Evolutionary conservation across 768 basidiomycete species (phyloP).

Genomic region (Tulasnella sp.): DNA sequence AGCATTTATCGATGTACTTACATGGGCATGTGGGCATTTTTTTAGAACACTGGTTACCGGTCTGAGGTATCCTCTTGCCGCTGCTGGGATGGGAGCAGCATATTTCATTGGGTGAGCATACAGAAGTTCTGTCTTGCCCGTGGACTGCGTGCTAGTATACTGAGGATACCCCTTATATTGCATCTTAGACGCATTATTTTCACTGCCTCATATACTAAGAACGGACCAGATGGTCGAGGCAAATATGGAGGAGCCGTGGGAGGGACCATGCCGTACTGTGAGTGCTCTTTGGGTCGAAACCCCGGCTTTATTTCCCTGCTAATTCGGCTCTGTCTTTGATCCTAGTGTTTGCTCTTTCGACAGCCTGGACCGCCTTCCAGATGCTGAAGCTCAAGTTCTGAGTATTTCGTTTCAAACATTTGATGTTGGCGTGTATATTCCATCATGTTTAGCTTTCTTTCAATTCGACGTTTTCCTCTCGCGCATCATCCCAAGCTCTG

Average conservation of each 20-base stretch:
- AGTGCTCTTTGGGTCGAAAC: neutral
- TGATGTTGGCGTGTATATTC: no score
- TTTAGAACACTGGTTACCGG: conserved; percentile 7
- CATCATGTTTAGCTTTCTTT: no score
- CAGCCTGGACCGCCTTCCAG: neutral
- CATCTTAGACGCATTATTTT: conserved; percentile 3
- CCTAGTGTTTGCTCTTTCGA: neutral
- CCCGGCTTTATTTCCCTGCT: neutral
- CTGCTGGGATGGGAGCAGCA: neutral
- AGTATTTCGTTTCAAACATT: neutral
- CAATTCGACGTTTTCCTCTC: no score
- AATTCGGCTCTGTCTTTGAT: neutral
- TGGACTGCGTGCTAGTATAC: neutral
- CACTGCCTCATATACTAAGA: neutral
- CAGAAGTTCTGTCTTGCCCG: no score
- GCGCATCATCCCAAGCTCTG: no score
- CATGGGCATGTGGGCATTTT: neutral
- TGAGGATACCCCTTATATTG: neutral
- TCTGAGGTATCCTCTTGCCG: conserved; percentile 6
- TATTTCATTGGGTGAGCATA: neutral
- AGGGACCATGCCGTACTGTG: neutral
- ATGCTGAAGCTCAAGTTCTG: neutral
- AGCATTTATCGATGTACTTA: neutral
- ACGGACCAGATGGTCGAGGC: neutral
- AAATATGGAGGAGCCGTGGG: neutral